Percentiles rank a stretch among this genome's conserved stretches.
Conservation (phyloP, 306 rosid species). For the Sechiopsis laciniata region DNA sequence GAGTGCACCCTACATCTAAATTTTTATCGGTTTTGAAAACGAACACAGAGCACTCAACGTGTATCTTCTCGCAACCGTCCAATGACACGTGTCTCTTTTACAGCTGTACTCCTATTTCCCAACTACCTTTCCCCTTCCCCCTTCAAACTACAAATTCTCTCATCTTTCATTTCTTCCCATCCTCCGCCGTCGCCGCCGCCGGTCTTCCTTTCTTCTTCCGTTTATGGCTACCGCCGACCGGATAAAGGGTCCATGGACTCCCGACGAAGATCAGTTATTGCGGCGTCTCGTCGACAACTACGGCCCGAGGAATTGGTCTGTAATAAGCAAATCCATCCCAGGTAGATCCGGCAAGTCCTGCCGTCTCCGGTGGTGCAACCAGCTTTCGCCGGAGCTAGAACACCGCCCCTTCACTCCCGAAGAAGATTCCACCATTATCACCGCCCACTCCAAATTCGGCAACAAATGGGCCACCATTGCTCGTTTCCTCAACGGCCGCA, state of each 20-base stretch:
- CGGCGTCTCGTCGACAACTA: conserved; percentile 46
- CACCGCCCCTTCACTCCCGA: conserved; percentile 62
- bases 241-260: conserved; percentile 87
- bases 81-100: conserved; percentile 10
- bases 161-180: too few species aligned
- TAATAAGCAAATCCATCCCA: conserved; percentile 73
- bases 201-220: background rate
- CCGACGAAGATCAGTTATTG: conserved; percentile 65
- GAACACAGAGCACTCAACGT: background rate
- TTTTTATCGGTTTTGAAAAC: too few species aligned
- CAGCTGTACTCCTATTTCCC: conserved; percentile 3
- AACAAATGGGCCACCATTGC: conserved; percentile 90
- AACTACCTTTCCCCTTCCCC: background rate
- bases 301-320: conserved; percentile 74
- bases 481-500: conserved; percentile 54
- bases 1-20: too few species aligned
- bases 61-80: background rate
- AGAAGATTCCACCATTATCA: conserved; percentile 53
- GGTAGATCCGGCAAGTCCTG: conserved; percentile 86
- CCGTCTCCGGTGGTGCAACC: conserved; percentile 86
- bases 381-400: conserved; percentile 79
- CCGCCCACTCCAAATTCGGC: conserved; percentile 58
- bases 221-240: conserved; percentile 48
- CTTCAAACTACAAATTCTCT: background rate
- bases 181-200: background rate